A percentile compares a stretch with the other conserved stretches of the same genome.
Conservation (phyloP, 2,329 filamentous ascomycete genomes). For the Nigrograna mackinnonii region DNA sequence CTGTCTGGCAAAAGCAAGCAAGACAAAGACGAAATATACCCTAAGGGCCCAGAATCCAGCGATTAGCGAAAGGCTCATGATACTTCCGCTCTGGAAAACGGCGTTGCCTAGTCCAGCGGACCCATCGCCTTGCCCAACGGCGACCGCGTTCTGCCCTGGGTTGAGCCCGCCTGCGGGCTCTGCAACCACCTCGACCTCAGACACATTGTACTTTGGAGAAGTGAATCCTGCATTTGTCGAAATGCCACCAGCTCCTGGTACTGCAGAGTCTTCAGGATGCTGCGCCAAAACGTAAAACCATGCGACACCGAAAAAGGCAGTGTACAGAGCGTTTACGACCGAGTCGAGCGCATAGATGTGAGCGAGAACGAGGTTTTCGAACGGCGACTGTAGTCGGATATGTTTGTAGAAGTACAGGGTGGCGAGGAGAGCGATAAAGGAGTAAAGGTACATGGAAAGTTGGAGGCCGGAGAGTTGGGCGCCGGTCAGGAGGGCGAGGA, state of each 20-base stretch:
- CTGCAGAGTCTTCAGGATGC: conserved; percentile 47
- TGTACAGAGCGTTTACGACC: conserved; percentile 79
- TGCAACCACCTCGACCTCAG: conserved; percentile 58
- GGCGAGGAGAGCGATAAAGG: conserved; percentile 69
- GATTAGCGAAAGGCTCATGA: conserved; percentile 79
- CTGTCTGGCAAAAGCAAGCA: conserved; percentile 80
- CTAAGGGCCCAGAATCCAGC: conserved; percentile 73
- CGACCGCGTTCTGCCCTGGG: conserved; percentile 58
- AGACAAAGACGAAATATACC: conserved; percentile 81
- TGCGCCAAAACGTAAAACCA: conserved; percentile 81
- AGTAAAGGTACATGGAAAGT: conserved; percentile 91
- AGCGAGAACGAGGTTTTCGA: conserved; percentile 79
- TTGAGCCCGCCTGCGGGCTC: conserved; percentile 49
- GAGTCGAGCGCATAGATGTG: conserved; percentile 87
- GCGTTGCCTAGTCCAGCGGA: conserved; percentile 62
- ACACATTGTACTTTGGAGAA: conserved; percentile 63
- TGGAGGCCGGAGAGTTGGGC: conserved; percentile 81
- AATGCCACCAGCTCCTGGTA: conserved; percentile 57
- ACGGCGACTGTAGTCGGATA: conserved; percentile 75
- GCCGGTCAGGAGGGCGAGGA: conserved; percentile 86
- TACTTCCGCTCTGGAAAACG: conserved; percentile 66
- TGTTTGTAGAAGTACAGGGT: conserved; percentile 75
- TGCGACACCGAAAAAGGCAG: conserved; percentile 75
- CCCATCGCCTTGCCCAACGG: conserved; percentile 44
- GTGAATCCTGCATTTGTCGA: conserved; percentile 68